Conservation (phyloP, 176 grass and related monocot genomes). For the Juncus effusus region DNA sequence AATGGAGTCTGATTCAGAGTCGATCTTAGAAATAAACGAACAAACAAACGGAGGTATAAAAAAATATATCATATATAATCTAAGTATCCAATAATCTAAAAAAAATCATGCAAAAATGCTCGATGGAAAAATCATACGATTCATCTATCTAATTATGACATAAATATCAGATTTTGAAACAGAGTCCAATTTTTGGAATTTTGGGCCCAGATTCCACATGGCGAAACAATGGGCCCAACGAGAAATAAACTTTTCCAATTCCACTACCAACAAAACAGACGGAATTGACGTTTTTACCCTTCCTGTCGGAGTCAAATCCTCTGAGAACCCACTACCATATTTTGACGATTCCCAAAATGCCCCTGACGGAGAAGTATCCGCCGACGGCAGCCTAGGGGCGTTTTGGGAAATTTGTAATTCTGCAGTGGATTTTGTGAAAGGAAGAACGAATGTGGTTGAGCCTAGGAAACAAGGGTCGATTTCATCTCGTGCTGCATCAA, state of each 20-base stretch:
- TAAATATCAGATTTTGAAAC: conserved; percentile 39
- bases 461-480: conserved; percentile 53
- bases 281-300: conserved; percentile 50
- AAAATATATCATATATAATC: neutral
- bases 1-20: conserved; percentile 24
- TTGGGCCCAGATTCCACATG: conserved; percentile 62
- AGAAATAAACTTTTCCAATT: conserved; percentile 31
- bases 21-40: conserved; percentile 29
- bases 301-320: conserved; percentile 78
- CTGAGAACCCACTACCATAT: conserved; percentile 26
- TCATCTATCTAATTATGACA: conserved; percentile 26
- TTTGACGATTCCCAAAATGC: conserved; percentile 30
- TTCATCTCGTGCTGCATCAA: conserved; percentile 63
- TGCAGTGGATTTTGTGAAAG: conserved; percentile 54
- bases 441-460: conserved; percentile 48
- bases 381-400: conserved; percentile 54
- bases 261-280: conserved; percentile 30
- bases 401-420: conserved; percentile 68
- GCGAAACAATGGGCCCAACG: conserved; percentile 81
- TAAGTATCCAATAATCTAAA: neutral
- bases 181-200: conserved; percentile 48
- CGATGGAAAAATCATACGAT: no score
- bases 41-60: conserved; percentile 30
- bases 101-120: no score
- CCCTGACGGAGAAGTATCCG: conserved; percentile 29